Evolutionary conservation across 345 rosid genomes (phyloP).

Genomic region (Eutrema japonicum): DNA sequence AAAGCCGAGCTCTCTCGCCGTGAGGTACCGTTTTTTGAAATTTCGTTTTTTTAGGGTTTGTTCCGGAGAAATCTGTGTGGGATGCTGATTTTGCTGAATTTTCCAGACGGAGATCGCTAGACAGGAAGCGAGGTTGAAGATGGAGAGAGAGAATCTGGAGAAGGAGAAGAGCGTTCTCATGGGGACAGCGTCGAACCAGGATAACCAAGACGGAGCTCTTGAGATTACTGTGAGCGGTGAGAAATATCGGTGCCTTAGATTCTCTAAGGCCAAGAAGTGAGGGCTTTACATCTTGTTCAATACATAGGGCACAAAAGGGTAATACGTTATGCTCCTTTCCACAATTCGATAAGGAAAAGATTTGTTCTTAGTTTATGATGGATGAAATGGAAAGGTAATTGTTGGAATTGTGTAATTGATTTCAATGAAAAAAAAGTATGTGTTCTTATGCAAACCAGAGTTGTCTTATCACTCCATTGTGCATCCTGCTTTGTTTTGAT

Average conservation of each 20-base stretch:
- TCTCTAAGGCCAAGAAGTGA: slow-evolving; percentile 92
- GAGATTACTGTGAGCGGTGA: slow-evolving; percentile 98
- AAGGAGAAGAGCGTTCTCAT: slow-evolving; percentile 97
- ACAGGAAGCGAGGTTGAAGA: slow-evolving; percentile 92
- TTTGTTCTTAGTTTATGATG: slow-evolving; percentile 22
- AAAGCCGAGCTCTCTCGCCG: slow-evolving; percentile 98
- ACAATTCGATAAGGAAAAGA: slow-evolving; percentile 9
- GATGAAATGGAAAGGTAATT: slow-evolving; percentile 23
- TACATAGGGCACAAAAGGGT: slow-evolving; percentile 5
- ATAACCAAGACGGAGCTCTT: slow-evolving; percentile 94
- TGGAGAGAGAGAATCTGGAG: slow-evolving; percentile 95
- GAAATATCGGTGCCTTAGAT: slow-evolving; percentile 89
- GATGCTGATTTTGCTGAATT: background rate
- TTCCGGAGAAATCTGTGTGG: background rate
- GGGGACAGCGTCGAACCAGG: slow-evolving; percentile 97
- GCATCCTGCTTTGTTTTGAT: slow-evolving; percentile 4
- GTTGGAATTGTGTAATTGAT: slow-evolving; percentile 20
- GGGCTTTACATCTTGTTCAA: background rate
- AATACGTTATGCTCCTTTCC: slow-evolving; percentile 1
- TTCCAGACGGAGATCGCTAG: slow-evolving; percentile 85
- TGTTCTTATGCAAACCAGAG: slow-evolving; percentile 1
- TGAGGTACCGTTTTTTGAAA: slow-evolving; percentile 48
- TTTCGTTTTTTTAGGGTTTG: background rate
- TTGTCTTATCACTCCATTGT: slow-evolving; percentile 6
- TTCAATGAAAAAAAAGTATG: slow-evolving; percentile 21